Conservation (phyloP, 257 asterid genomes). For the Petunia axillaris region DNA sequence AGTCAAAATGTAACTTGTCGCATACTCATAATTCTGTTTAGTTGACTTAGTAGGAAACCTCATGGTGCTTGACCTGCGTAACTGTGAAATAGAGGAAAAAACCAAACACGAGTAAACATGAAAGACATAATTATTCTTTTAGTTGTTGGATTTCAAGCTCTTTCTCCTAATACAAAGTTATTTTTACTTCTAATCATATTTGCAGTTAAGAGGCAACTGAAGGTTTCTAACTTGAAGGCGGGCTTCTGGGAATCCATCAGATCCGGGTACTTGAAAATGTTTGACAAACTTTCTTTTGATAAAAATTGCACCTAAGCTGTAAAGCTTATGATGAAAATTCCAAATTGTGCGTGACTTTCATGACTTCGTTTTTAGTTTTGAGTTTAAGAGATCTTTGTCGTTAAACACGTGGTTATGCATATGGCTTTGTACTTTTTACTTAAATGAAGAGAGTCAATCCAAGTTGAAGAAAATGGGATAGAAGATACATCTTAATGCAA, state of each 20-base stretch:
- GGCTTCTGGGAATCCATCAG: constrained; percentile 93
- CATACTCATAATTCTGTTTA: constrained; percentile 16
- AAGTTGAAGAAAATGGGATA: too few species aligned
- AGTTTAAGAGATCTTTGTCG: background rate
- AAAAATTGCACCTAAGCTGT: constrained; percentile 2
- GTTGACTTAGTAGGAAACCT: constrained; percentile 3
- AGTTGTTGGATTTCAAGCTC: background rate
- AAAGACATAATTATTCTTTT: background rate
- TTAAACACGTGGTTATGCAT: background rate
- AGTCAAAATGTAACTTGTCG: background rate
- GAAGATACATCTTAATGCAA: too few species aligned
- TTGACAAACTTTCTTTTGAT: constrained; percentile 16
- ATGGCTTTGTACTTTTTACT: background rate
- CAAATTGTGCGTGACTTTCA: background rate
- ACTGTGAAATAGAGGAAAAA: background rate
- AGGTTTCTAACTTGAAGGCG: constrained; percentile 61
- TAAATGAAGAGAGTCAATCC: too few species aligned
- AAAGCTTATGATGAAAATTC: background rate
- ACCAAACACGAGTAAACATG: background rate
- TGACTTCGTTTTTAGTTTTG: background rate
- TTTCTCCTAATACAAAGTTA: background rate
- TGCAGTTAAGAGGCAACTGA: constrained; percentile 66
- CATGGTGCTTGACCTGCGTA: background rate
- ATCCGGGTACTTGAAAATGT: constrained; percentile 67
- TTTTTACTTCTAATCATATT: constrained; percentile 18